A percentile compares a stretch with the other conserved stretches of the same genome.
phyloP scores from a whole-genome alignment of 495 filamentous ascomycete species.

The Friedmanniomyces simplex region DNA sequence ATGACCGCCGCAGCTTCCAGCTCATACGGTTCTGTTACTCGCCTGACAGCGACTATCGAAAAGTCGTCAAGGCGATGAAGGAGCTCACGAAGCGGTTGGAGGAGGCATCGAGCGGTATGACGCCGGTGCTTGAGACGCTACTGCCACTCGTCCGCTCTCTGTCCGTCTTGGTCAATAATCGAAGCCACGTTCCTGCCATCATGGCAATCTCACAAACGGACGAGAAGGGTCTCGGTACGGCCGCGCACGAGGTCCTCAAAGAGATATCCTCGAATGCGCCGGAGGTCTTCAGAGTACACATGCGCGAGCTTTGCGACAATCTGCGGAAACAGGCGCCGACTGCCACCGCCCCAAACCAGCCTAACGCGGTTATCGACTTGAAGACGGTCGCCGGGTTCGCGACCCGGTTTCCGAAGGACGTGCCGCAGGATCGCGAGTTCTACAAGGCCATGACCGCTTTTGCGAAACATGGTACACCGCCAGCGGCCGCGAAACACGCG shows the following conservation, averaged over 20 bases:
- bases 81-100: slow-evolving; percentile 79
- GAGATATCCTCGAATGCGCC: slow-evolving; percentile 85
- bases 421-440: slow-evolving; percentile 79
- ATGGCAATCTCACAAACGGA: slow-evolving; percentile 77
- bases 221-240: slow-evolving; percentile 59
- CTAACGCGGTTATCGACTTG: slow-evolving; percentile 69
- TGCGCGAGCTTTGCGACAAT: slow-evolving; percentile 81
- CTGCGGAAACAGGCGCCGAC: slow-evolving; percentile 72
- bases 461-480: slow-evolving; percentile 68
- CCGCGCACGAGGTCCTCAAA: slow-evolving; percentile 83
- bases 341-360: slow-evolving; percentile 50
- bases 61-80: slow-evolving; percentile 76
- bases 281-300: slow-evolving; percentile 79
- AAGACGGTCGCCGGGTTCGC: slow-evolving; percentile 90
- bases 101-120: slow-evolving; percentile 40
- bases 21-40: slow-evolving; percentile 76
- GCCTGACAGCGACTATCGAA: slow-evolving; percentile 84
- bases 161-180: slow-evolving; percentile 79
- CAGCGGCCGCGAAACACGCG: slow-evolving; percentile 82
- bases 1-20: slow-evolving; percentile 85
- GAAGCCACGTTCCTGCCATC: slow-evolving; percentile 82
- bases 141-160: slow-evolving; percentile 75
- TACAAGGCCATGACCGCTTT: slow-evolving; percentile 67
- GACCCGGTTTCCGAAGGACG: slow-evolving; percentile 68
- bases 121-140: slow-evolving; percentile 61